Conservation (phyloP, 352 stramenopile genomes). For the Paralagenidium karlingii region DNA sequence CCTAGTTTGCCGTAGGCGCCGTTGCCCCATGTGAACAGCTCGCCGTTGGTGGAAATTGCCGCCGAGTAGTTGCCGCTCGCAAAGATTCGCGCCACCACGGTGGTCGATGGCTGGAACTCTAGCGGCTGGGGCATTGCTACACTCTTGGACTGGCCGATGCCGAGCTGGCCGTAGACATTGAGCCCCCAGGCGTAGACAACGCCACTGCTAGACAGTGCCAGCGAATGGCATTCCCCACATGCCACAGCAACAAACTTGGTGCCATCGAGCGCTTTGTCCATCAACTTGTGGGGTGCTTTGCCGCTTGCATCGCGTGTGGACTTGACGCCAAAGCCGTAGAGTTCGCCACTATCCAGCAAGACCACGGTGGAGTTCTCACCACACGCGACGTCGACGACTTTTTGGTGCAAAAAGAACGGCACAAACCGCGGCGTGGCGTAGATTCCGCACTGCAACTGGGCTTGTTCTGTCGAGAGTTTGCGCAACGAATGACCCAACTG, state of each 20-base stretch:
- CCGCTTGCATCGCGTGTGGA: conserved; percentile 14
- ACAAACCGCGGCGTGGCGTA: conserved; percentile 74
- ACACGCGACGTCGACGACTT: conserved; percentile 38
- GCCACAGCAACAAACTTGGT: conserved; percentile 40
- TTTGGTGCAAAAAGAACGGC: conserved; percentile 26
- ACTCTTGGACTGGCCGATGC: conserved; percentile 18
- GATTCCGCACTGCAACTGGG: conserved; percentile 29
- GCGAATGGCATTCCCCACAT: conserved; percentile 46
- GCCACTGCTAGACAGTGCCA: conserved; percentile 43
- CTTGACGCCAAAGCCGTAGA: conserved; percentile 72
- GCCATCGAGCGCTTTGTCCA: conserved; percentile 12
- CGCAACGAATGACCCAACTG: conserved; percentile 57
- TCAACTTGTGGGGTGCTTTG: conserved; percentile 13
- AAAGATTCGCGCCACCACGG: conserved; percentile 33
- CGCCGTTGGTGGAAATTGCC: conserved; percentile 15
- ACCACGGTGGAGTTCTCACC: conserved; percentile 68
- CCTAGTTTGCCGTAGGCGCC: conserved; percentile 32
- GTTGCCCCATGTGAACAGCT: conserved; percentile 51
- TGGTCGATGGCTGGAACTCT: conserved; percentile 2
- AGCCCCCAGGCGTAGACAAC: conserved; percentile 64
- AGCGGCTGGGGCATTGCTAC: conserved; percentile 3
- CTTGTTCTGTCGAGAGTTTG: conserved; percentile 15
- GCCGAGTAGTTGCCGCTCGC: conserved; percentile 54
- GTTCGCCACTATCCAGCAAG: conserved; percentile 36
- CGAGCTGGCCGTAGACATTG: conserved; percentile 71